Evolutionary conservation across 2,329 filamentous ascomycete species (phyloP), one percentile per base, ranked within the genome.

Genomic region (Cadophora gregata): DNA sequence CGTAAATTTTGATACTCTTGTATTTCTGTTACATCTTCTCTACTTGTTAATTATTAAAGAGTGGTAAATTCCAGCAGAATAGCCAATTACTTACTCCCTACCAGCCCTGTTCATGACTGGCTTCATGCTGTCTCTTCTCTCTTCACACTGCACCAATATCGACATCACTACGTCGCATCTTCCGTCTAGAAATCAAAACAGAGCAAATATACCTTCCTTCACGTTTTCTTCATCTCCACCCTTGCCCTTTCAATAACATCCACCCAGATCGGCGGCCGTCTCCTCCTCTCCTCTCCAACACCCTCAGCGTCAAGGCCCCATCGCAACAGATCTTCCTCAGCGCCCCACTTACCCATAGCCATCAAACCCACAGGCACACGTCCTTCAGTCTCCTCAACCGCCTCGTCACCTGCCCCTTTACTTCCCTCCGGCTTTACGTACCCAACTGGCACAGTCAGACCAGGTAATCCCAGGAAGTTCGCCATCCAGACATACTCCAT

Each of bases 401-500:
- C 69, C 3, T 62, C 62, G 25, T 69, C 64, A 4, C 71, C 71
- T 16, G 29, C 69, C 42, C 64, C 71, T 47, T 60, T 63, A 53
- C 58, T 60, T 1, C 66, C 68, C 51, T 69, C 65, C 9, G 69
- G 67, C 31, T 67, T 68, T 7, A 82, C 84, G 78, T 93, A 96
- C 0, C 92, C 93, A 10, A 91, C 88, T 0, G 93, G 93, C 25
- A 88, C 88, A 53, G 83, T 88, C 16, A 96, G 84, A 1, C 91
- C 88, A 0, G 93, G 94, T 51, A 89, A 88, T 0, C 94, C 94
- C 0, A 84, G 86, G 72, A 92, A 89, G 78, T 97, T 97, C 12
- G 93, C 90, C 55, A 96, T 79, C 85, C 91, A 96, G 24, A 92
- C 88, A 79, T 93, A 97, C 78, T 90, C 87, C 93, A 97, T 97